phyloP scores from a whole-genome alignment of 257 asterid genomes.

The Voacanga thouarsii region DNA sequence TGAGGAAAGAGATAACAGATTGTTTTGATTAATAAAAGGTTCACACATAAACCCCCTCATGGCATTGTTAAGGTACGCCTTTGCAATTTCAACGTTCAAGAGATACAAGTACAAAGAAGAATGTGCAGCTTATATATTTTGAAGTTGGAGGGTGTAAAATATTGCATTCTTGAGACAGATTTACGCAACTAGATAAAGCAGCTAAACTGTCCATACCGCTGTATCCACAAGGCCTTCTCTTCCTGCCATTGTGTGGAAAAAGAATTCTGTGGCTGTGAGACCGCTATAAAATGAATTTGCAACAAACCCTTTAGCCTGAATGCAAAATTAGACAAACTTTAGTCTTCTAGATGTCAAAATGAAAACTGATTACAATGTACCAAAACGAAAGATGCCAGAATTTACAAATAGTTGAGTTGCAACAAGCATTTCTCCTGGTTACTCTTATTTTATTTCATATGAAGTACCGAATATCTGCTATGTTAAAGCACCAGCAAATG shows the following conservation, averaged over 20 bases:
- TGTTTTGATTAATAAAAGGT: neutral
- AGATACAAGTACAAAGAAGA: neutral
- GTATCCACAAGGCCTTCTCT: conserved; percentile 99
- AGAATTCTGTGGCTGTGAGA: conserved; percentile 83
- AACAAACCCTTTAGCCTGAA: conserved; percentile 96
- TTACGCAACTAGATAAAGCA: neutral
- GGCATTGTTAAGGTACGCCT: neutral
- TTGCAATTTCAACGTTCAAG: neutral
- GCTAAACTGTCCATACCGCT: conserved; percentile 59
- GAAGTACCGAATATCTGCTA: neutral
- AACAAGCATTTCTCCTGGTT: neutral
- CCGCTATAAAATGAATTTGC: conserved; percentile 95
- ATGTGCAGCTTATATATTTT: neutral
- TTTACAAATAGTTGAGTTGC: neutral
- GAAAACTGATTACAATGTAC: neutral
- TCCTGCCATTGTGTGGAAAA: conserved; percentile 99
- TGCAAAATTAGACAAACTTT: conserved; percentile 6
- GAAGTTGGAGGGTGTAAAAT: neutral
- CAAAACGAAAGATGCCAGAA: neutral
- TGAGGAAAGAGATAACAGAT: neutral
- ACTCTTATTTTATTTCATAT: neutral
- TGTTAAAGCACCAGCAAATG: neutral
- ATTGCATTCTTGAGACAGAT: neutral
- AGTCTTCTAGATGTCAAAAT: neutral
- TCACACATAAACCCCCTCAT: neutral